Conservation (phyloP, 257 asterid genomes). For the Jacaranda mimosifolia region DNA sequence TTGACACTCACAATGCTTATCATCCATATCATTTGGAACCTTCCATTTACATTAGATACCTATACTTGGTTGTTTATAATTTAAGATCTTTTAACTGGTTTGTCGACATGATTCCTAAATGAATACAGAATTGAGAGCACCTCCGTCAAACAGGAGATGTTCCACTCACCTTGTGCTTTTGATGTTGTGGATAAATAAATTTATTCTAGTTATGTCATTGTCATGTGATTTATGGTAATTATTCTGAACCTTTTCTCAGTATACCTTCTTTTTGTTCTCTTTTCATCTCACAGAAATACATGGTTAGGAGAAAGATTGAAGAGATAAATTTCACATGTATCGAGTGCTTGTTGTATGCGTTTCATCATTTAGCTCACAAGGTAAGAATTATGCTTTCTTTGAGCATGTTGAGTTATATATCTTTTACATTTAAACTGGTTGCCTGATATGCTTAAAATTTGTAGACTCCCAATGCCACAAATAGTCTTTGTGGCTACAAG, state of each 20-base stretch:
- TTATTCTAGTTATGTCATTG: background rate
- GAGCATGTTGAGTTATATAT: background rate
- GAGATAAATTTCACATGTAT: constrained; percentile 78
- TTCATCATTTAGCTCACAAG: constrained; percentile 94
- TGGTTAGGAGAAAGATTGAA: constrained; percentile 89
- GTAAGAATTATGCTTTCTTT: constrained; percentile 46
- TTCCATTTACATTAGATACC: background rate
- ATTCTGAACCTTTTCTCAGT: constrained; percentile 17
- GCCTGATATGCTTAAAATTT: constrained; percentile 32
- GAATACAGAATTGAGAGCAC: background rate
- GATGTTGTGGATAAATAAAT: background rate
- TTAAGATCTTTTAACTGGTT: constrained; percentile 6
- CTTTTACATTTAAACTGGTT: constrained; percentile 4
- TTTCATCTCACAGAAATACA: constrained; percentile 68
- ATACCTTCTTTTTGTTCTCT: constrained; percentile 19
- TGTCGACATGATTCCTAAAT: background rate
- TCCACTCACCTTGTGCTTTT: background rate
- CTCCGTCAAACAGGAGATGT: constrained; percentile 1
- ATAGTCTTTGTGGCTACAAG: constrained; percentile 95
- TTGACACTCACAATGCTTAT: constrained; percentile 5
- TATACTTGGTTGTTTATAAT: background rate
- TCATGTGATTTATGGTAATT: constrained; percentile 9
- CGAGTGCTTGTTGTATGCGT: constrained; percentile 80
- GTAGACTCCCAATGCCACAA: constrained; percentile 90
- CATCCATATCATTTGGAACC: background rate